Evolutionary conservation across 2,329 filamentous ascomycete species (phyloP), one percentile per base, ranked within the genome.

Genomic region (Pyrenochaeta sp.): DNA sequence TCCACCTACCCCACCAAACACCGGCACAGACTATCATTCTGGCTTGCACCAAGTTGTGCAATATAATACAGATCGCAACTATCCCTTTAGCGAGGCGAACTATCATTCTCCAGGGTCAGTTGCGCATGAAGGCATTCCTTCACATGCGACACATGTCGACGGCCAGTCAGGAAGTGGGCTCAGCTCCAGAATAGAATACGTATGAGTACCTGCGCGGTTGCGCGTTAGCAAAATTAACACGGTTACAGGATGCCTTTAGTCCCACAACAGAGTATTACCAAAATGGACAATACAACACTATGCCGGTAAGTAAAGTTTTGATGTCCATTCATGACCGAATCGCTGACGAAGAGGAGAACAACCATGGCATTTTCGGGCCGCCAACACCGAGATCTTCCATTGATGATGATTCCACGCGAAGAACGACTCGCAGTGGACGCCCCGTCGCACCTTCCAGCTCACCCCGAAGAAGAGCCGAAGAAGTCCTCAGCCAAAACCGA

Each of bases 371-470:
- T 14, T 71, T 69, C 47, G 69, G 71, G 30, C 78, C 79, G 18
- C 78, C 78, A 18, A 81, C 79, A 11, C 79, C 80, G 39, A 72
- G 72, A 45, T 81, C 78, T 30, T 71, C 75, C 11, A 77, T 71
- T 7, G 73, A 74, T 30, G 71, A 73, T 50, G 78, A 81, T 40
- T 66, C 69, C 33, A 64, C 70, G 11, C 71, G 74, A 45, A 76
- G 74, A 44, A 77, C 59, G 3, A 61, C 77, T 32, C 75, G 78
- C 49, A 79, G 71, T 44, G 64, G 67, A 40, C 60, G 66, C 18
- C 57, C 62, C 29, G 61, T 63, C 17, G 61, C 58, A 27, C 51
- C 63, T 12, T 64, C 69, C 12, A 66, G 53, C 44, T 70, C 72
- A 7, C 67, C 68, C n/a, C 49, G 48, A 14, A 49, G 39, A 15